A percentile compares a stretch with the other conserved stretches of the same genome.
Conservation (phyloP, 176 grass and related monocot genomes). For the Pharus latifolius region DNA sequence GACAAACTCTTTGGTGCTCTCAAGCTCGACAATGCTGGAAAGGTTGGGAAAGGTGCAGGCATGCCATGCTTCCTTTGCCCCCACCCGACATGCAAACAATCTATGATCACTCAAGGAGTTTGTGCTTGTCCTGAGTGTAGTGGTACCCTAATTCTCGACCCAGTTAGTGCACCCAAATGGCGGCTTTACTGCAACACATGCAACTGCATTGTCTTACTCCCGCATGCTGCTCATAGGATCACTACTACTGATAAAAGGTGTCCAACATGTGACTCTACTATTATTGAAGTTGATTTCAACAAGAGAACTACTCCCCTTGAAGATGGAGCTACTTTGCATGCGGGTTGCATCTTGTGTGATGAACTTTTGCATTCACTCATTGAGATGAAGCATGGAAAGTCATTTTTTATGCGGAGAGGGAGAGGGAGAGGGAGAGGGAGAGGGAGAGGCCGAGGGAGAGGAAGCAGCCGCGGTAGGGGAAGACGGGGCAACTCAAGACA, state of each 20-base stretch:
- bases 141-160: slow-evolving; percentile 78
- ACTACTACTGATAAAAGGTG: slow-evolving; percentile 67
- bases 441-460: slow-evolving; percentile 43
- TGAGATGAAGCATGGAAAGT: slow-evolving; percentile 90
- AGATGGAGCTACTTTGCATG: slow-evolving; percentile 72
- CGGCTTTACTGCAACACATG: slow-evolving; percentile 81
- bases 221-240: slow-evolving; percentile 73
- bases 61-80: slow-evolving; percentile 97
- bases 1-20: slow-evolving; percentile 75
- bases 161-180: slow-evolving; percentile 96
- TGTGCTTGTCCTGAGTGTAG: slow-evolving; percentile 92
- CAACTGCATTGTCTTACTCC: slow-evolving; percentile 80
- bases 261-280: slow-evolving; percentile 68
- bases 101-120: slow-evolving; percentile 88
- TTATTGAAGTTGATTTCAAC: slow-evolving; percentile 96
- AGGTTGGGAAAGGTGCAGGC: slow-evolving; percentile 65
- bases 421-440: slow-evolving; percentile 59
- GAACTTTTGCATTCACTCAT: slow-evolving; percentile 81
- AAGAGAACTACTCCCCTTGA: slow-evolving; percentile 81
- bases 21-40: slow-evolving; percentile 48
- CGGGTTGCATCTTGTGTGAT: slow-evolving; percentile 92
- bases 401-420: slow-evolving; percentile 51
- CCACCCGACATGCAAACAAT: slow-evolving; percentile 84
- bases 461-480: slow-evolving; percentile 30
- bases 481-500: slow-evolving; percentile 40